These are phyloP conservation scores for Arabidopsis lyrata DNA, from an alignment of 441 rosid genomes.

Conservation along the genomic window DNA sequence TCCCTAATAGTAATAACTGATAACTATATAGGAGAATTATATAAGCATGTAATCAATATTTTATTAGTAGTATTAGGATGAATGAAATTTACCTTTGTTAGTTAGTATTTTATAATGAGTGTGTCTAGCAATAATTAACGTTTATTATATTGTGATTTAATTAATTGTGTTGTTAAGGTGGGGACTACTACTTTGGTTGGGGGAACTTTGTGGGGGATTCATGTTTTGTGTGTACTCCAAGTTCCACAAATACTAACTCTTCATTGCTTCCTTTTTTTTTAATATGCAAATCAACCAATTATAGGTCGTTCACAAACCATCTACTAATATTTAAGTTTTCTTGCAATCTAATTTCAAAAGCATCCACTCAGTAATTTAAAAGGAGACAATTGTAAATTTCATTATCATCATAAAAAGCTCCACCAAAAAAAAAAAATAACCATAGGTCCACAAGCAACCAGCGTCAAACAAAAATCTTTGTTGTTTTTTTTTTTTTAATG, in stretches of 20 bases:
- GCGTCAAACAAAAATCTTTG: background rate
- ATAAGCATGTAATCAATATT: background rate
- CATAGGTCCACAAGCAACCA: conserved; percentile 1
- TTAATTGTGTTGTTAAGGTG: conserved; percentile 23
- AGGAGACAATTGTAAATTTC: background rate
- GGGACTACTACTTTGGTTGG: conserved; percentile 25
- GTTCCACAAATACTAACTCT: conserved; percentile 31
- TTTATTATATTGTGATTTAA: conserved; percentile 2
- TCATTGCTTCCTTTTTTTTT: background rate
- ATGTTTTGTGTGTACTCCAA: conserved; percentile 45
- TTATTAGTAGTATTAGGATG: background rate
- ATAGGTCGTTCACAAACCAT: background rate
- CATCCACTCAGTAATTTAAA: background rate
- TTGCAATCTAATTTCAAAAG: conserved; percentile 9
- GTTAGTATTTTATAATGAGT: conserved; percentile 17
- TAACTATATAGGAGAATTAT: no score
- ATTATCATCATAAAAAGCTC: conserved; percentile 3
- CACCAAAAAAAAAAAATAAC: background rate
- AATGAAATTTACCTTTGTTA: background rate
- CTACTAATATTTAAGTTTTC: conserved; percentile 3
- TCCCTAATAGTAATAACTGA: no score
- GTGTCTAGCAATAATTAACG: conserved; percentile 12
- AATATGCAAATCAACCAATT: conserved; percentile 8
- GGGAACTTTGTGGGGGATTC: conserved; percentile 34
- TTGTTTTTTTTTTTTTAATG: background rate